Evolutionary conservation across 495 filamentous ascomycete species (phyloP).

Genomic region (Lindgomyces ingoldianus): DNA sequence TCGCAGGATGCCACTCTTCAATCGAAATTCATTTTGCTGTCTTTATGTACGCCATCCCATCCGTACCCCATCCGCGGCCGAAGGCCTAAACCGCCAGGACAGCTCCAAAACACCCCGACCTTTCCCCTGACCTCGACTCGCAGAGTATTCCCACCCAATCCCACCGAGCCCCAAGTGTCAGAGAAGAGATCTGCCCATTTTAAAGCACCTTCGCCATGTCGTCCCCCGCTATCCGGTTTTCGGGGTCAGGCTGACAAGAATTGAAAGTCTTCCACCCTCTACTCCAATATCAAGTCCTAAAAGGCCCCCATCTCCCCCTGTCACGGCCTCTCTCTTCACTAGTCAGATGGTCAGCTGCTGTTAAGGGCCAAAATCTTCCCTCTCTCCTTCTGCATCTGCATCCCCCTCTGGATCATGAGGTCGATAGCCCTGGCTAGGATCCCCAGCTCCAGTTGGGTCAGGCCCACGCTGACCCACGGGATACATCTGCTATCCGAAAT

Average conservation of each 20-base stretch:
- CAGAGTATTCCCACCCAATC: not conserved
- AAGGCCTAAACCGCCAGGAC: slow-evolving; percentile 5
- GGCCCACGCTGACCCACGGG: slow-evolving; percentile 57
- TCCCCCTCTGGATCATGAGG: slow-evolving; percentile 52
- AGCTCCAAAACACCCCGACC: slow-evolving; percentile 19
- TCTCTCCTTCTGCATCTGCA: slow-evolving; percentile 60
- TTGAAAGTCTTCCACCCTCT: no score
- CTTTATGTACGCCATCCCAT: slow-evolving; percentile 20
- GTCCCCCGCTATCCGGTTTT: not conserved
- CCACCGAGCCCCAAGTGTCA: not conserved
- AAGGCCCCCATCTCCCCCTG: no score
- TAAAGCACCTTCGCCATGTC: not conserved
- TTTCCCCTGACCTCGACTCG: not conserved
- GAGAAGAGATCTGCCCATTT: not conserved
- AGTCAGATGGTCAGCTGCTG: not conserved
- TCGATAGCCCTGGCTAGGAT: slow-evolving; percentile 40
- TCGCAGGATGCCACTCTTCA: not conserved
- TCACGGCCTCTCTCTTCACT: no score
- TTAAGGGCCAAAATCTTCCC: slow-evolving; percentile 45
- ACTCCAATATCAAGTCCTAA: no score
- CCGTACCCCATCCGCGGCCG: slow-evolving; percentile 33
- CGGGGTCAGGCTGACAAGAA: not conserved
- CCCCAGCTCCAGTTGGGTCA: slow-evolving; percentile 48
- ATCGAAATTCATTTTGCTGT: slow-evolving; percentile 1
- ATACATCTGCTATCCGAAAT: slow-evolving; percentile 54